Evolutionary conservation across 2,329 filamentous ascomycete genomes (phyloP), one percentile per base, ranked within the genome.

Genomic region (Claviceps monticola): DNA sequence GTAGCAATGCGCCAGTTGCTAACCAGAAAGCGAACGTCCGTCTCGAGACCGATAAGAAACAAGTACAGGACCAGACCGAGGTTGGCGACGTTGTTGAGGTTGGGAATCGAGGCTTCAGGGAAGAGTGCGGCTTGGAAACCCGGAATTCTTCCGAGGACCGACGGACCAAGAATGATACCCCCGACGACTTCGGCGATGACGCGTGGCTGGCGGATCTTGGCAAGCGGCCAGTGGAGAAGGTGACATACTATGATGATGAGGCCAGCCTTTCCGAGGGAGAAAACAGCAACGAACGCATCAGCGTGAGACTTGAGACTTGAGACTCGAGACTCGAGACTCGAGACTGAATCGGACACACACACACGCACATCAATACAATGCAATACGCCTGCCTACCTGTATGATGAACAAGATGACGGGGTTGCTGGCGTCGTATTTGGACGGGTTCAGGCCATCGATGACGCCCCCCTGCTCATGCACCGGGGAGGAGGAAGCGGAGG

Each of bases 21-120:
- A 29, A 82, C 67, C 54, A 95, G 77, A 60, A 88, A 82, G 42
- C 85, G 78, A 43, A 95, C 72, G 61, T 95, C 88, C 45, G 90
- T 88, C 69, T 95, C 89, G 3, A 95, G 74, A 2, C 88, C 89
- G 23, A 95, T 88, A 53, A 95, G 74, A 67, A 95, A 95, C 38
- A 95, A 72, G 64, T 93, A 95, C 7, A 95, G 74, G 14, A 94
- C 78, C 50, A 95, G 71, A 5, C 89, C 89, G 3, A 95, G 68
- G 59, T 93, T 95, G 45, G 89, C 88, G 45, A 88, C 86, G 51
- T 90, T 76, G 59, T 72, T 83, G 48, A 95, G 72, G 50, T 83
- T 81, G 2, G 87, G 82, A 66, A 94, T 86, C 2, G 87, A 89
- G 0, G 71, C 78, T 0, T 71, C 62, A 0, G 89, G 88, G 61